Base-by-base conservation (phyloP, 768 basidiomycete genomes). In the Mycena pura region DNA sequence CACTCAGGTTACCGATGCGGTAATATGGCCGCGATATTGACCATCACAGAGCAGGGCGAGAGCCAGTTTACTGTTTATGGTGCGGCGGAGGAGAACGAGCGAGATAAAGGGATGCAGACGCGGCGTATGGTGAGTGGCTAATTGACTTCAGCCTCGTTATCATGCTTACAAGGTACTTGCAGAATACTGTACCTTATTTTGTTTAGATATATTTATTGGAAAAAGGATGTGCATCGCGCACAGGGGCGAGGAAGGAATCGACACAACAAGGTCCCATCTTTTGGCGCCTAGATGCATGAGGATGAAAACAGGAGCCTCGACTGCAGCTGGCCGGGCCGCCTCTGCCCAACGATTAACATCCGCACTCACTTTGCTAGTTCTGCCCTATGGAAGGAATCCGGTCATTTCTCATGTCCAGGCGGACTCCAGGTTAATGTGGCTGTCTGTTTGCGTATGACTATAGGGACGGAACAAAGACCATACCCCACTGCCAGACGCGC, bases 21-120 rank as follows among this genome's bases (percentile, higher is more conserved):
- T 15, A 99, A 99, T 65, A 82, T 93, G 77, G 96, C 96, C 0
- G 90, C 90, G 29, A 93, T 99, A 65, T 83, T 99, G 79, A 94
- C 91, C 1, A 84, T 97, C 14, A 82, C 84, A 53, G 92, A 89
- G 48, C 82, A 82, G 66, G 90, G 84, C 22, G 77, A 80, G 59
- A 82, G 86, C 67, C 77, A 79, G 59, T 97, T 97, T 70, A 90
- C 84, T 15, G 92, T 94, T 17, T 97, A 91, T 68, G 88, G 87
- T 38, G 93, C 95, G 1, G 95, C 95, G 1, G 84, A 83, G 65
- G 95, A 96, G 82, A 97, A 97, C 69, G 89, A 92, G 70, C 80
- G 88, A 61, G 95, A 96, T 75, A 84, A 87, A 68, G 89, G 88
- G 38, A 88, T 89, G 78, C 89, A 89, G 70, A 84, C 86, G 36